Evolutionary conservation across 305 asterid genomes (phyloP).

Genomic region (Fraxinus platypoda): DNA sequence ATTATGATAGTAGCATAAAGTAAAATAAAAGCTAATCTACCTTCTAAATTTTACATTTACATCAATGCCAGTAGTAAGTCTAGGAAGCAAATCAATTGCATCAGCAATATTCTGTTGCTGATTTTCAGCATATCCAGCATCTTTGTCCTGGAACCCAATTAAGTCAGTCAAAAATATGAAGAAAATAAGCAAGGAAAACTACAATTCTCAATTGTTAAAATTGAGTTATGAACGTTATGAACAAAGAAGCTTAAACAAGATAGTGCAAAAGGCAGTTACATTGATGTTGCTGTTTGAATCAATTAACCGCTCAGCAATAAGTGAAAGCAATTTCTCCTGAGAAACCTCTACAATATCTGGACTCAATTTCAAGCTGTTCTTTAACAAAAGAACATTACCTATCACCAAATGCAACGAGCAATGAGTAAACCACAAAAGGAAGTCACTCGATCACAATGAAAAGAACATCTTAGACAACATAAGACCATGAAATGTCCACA

Average conservation of each 20-base stretch:
- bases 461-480: background rate
- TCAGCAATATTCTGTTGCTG: conserved; percentile 87
- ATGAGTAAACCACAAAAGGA: conserved; percentile 19
- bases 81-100: conserved; percentile 93
- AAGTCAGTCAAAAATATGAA: conserved; percentile 21
- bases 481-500: background rate
- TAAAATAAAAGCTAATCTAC: conserved; percentile 30
- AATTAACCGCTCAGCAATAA: conserved; percentile 82
- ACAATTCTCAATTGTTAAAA: conserved; percentile 10
- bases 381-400: conserved; percentile 85
- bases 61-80: conserved; percentile 95
- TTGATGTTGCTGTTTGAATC: conserved; percentile 67
- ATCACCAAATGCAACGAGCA: conserved; percentile 23
- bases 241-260: conserved; percentile 8
- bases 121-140: conserved; percentile 73
- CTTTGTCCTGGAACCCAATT: conserved; percentile 58
- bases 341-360: conserved; percentile 85
- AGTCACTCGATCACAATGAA: background rate
- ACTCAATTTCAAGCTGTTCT: conserved; percentile 74
- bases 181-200: conserved; percentile 26
- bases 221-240: background rate
- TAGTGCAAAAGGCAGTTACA: conserved; percentile 40
- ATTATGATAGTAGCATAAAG: background rate
- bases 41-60: conserved; percentile 83
- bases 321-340: conserved; percentile 84